These are phyloP conservation scores for Chaetomidium leptoderma DNA, from an alignment of 495 filamentous ascomycete species.

Conservation along the genomic window DNA sequence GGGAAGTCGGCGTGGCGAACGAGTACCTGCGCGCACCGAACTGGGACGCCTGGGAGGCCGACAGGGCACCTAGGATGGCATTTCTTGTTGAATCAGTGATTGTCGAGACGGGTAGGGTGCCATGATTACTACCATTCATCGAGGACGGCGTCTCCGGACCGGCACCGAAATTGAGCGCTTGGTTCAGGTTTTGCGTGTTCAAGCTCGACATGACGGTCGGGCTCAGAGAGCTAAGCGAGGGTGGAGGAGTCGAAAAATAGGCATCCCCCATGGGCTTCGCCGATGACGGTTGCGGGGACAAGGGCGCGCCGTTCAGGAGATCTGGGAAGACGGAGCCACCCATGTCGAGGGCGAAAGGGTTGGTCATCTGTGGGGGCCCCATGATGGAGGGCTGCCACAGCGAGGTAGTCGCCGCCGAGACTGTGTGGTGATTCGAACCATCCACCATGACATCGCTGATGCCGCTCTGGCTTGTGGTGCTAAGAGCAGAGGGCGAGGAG, in stretches of 20 bases:
- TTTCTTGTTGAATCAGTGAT: conserved; percentile 93
- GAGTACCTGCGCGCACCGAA: conserved; percentile 77
- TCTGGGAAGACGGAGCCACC: conserved; percentile 54
- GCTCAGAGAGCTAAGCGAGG: conserved; percentile 62
- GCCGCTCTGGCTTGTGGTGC: conserved; percentile 84
- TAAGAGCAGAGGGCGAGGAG: conserved; percentile 92
- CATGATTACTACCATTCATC: conserved; percentile 58
- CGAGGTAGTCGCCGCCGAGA: conserved; percentile 44
- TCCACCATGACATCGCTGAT: conserved; percentile 92
- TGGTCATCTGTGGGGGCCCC: conserved; percentile 54
- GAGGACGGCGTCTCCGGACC: conserved; percentile 67
- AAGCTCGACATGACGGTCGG: conserved; percentile 49
- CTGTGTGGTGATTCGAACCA: conserved; percentile 59
- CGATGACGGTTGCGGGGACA: conserved; percentile 58
- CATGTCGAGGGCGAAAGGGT: conserved; percentile 59
- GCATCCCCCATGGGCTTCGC: conserved; percentile 50
- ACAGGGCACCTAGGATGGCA: conserved; percentile 74
- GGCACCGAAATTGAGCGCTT: conserved; percentile 56
- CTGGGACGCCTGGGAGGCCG: conserved; percentile 61
- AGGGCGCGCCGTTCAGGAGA: conserved; percentile 53
- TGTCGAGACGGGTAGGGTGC: conserved; percentile 55
- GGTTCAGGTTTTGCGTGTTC: conserved; percentile 52
- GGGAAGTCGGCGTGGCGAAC: conserved; percentile 61
- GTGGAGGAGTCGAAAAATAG: conserved; percentile 59
- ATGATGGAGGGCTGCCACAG: conserved; percentile 68